These are phyloP conservation scores for Aureobasidium sp. DNA, from an alignment of 2,329 filamentous ascomycete species.

Conservation along the genomic window DNA sequence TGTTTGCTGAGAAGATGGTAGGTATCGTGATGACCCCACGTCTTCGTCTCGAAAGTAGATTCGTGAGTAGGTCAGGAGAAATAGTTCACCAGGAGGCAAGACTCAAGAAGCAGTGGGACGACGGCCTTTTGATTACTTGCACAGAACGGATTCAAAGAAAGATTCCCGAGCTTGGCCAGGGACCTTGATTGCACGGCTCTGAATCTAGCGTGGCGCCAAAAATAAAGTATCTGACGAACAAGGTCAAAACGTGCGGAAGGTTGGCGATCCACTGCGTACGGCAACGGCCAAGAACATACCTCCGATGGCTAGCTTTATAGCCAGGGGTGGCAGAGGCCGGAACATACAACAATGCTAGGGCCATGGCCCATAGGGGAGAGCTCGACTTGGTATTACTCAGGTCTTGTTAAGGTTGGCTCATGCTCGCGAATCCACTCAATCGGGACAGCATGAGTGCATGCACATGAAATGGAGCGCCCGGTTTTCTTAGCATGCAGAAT, in stretches of 20 bases:
- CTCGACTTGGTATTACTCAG: background rate
- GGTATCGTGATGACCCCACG: background rate
- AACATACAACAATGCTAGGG: background rate
- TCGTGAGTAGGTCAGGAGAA: background rate
- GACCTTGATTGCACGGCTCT: constrained; percentile 1
- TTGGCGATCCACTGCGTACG: background rate
- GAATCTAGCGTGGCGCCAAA: constrained; percentile 11
- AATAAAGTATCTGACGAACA: constrained; percentile 11
- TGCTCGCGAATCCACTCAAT: background rate
- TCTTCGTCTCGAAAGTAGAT: background rate
- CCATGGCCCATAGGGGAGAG: background rate
- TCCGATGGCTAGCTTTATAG: constrained; percentile 1
- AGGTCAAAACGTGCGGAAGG: constrained; percentile 5
- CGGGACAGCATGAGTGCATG: background rate
- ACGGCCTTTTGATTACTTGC: constrained; percentile 8
- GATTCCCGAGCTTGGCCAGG: background rate
- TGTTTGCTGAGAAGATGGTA: background rate
- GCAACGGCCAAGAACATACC: constrained; percentile 4
- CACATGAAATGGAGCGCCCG: background rate
- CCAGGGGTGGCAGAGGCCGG: constrained; percentile 3
- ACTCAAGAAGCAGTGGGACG: background rate
- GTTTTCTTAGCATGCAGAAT: background rate
- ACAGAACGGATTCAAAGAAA: background rate
- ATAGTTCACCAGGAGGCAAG: background rate
- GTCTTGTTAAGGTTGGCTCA: constrained; percentile 5